Base-by-base conservation (phyloP, 1,284 basidiomycete genomes). In the Cutaneotrichosporon curvatum region DNA sequence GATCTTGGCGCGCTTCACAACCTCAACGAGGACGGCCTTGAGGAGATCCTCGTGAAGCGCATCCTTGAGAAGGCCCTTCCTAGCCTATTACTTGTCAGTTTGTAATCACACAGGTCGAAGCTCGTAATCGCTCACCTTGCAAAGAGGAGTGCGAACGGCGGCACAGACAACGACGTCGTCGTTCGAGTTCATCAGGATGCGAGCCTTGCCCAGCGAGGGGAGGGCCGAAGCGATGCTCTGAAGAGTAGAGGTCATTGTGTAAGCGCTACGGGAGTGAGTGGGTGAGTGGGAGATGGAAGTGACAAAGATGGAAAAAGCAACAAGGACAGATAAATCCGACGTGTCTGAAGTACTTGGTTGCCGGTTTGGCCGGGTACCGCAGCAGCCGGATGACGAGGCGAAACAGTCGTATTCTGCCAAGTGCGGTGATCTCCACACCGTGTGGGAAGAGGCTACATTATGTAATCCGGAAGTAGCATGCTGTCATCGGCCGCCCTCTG, bases 21-120 rank as follows among this genome's bases (percentile, higher is more conserved):
- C 83, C 45, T 83, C 87, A 47, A 80, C 78, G 51, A 95, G 79
- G 53, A 89, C 85, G 50, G 81, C 83, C 20, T 85, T 83, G 55
- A 97, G 81, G 59, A 95, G 76, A 61, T 94, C 85, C 63, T 97
- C 94, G 11, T 90, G 88, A 41, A 82, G 78, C 21, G 87, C 87
- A 71, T 94, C 89, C 70, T 95, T 90, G 77, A 96, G 91, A 14
- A 87, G 89, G 48, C 92, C 92, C 71, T 94, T 95, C 72, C 80
- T 86, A 23, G 63, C 65, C 67, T 70, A 42, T 10, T 16, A 9
- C 15, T 6, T 16, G 44, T 47, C 39, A 49, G 46, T 18, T 5
- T 1, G 4, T 14, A n/a, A n/a, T 4, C 19, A 2, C 16, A n/a
- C 16, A 33, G 23, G 4, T n/a, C 8, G 5, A 7, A 15, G 6